Percentiles rank a stretch among this genome's conserved stretches.
Evolutionary conservation across 75 land plant species (phyloP).

Genomic region (Cunninghamia lanceolata): DNA sequence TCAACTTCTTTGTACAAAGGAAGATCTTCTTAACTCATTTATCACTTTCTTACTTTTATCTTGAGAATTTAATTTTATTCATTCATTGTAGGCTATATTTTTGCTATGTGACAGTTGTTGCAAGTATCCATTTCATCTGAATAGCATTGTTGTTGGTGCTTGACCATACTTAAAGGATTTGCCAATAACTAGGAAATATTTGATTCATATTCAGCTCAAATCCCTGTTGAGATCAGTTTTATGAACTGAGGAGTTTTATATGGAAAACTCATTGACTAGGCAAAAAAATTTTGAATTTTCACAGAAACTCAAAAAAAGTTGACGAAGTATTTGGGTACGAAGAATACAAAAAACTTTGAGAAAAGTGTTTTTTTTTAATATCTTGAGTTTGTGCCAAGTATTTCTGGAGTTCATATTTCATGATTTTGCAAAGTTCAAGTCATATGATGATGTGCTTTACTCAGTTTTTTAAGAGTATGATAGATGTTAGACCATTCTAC

Average conservation of each 20-base stretch:
- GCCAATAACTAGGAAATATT: not conserved
- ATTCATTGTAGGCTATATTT: not conserved
- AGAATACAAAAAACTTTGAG: not conserved
- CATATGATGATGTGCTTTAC: not conserved
- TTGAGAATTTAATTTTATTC: not conserved
- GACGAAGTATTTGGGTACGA: not conserved
- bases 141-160: not conserved
- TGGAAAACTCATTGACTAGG: not conserved
- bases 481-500: not conserved
- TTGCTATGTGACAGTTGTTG: not conserved
- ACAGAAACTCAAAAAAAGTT: not conserved
- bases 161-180: not conserved
- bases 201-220: not conserved
- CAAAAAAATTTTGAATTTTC: too few species aligned
- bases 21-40: not conserved
- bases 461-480: not conserved
- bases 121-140: not conserved
- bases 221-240: not conserved
- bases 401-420: not conserved
- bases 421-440: not conserved
- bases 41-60: not conserved
- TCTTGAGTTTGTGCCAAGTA: not conserved
- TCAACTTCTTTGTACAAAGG: not conserved
- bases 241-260: not conserved
- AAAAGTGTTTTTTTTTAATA: not conserved